Evolutionary conservation across 2,329 filamentous ascomycete species (phyloP), one percentile per base, ranked within the genome.

Genomic region (Monosporascus sp.): DNA sequence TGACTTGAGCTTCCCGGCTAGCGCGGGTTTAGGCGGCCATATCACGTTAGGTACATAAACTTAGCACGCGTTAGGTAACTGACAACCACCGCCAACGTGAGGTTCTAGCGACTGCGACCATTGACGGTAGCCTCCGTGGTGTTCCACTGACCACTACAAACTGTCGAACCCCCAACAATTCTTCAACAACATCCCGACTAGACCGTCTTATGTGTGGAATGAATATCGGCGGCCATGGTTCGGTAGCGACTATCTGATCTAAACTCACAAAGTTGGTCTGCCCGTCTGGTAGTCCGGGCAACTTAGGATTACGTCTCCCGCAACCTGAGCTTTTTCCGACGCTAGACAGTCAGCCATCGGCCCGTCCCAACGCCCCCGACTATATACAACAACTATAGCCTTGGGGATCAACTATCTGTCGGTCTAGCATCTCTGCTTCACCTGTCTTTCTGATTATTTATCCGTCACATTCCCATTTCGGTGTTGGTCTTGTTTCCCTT

Each of bases 201-300:
- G 45, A 48, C 47, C 41, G 27, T 50, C 20, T 35, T 14, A 35
- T 35, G 11, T 14, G 31, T 35, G 4, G 31, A 35, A 14, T 35
- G 31, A 25, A 39, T 55, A 50, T 53, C 39, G 51, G 48, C 50
- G 50, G 53, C 55, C 58, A 60, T 60, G 58, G 38, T 54, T 54
- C 55, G 54, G 54, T 60, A 60, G 57, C 52, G 41, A 14, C 31
- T 35, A 35, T 35, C 31, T 35, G 31, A 14, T 35, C 31, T 9
- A 3, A 35, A 35, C 31, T 35, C 31, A 35, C 31, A 5, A 35
- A 14, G 31, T 11, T 35, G 31, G 31, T 35, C 31, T 35, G 31
- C 31, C 14, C 31, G 31, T 35, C 31, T 35, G 31, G 31, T 35
- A 35, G 31, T 5, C 31, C 31, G 31, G 11, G 31, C 31, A 35